These are phyloP conservation scores for Phytophthora citrophthora DNA, from an alignment of 352 stramenopile species.

Conservation along the genomic window DNA sequence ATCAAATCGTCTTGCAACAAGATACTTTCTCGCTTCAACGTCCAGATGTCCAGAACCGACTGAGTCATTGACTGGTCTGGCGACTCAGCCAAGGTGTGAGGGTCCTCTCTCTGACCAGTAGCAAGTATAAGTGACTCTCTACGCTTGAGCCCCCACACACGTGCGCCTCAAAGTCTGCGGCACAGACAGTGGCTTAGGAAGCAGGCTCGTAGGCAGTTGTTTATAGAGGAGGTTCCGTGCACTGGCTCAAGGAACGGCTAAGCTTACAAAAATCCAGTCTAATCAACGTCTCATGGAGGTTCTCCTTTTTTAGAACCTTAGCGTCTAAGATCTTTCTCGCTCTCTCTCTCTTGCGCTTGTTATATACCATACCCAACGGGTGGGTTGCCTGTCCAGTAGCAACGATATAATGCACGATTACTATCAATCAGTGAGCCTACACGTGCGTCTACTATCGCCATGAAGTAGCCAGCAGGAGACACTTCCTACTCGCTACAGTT, in stretches of 20 bases:
- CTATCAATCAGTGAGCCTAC: neutral
- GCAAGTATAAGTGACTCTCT: conserved; percentile 5
- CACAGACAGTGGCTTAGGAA: neutral
- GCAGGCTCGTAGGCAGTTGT: neutral
- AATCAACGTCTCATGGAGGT: neutral
- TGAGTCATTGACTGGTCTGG: neutral
- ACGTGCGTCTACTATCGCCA: conserved; percentile 1
- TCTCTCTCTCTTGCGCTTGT: conserved; percentile 4
- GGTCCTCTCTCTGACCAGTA: conserved; percentile 11
- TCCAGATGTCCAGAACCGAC: neutral
- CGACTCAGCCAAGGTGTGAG: neutral
- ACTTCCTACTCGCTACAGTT: conserved; percentile 9
- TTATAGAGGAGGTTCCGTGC: neutral
- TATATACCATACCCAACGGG: no score
- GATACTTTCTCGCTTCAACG: conserved; percentile 25
- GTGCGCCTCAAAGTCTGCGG: neutral
- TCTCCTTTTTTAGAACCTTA: conserved; percentile 27
- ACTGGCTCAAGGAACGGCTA: conserved; percentile 12
- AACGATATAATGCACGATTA: neutral
- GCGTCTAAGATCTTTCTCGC: neutral
- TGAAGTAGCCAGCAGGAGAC: conserved; percentile 9
- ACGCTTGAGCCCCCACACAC: conserved; percentile 1
- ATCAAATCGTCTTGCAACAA: conserved; percentile 18
- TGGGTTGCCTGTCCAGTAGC: neutral
- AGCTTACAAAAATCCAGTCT: conserved; percentile 12